Evolutionary conservation across 179 eudicot species (phyloP).

Genomic region (Beta macrorhiza): DNA sequence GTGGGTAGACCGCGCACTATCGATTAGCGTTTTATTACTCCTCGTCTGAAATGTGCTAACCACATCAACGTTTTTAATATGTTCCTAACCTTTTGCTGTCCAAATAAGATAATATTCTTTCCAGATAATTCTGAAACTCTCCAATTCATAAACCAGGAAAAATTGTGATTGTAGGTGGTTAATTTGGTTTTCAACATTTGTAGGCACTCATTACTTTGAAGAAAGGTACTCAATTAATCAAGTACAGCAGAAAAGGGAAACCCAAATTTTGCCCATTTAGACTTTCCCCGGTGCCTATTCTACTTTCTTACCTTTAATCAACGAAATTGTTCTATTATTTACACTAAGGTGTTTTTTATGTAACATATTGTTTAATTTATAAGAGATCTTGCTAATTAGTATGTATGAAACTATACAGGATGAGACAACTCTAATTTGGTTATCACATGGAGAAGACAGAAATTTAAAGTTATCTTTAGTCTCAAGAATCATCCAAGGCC

Average conservation of each 20-base stretch:
- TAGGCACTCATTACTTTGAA: constrained; percentile 76
- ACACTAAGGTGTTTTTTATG: no score
- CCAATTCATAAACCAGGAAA: no score
- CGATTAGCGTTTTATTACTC: no score
- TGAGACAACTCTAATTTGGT: constrained; percentile 74
- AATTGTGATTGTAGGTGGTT: neutral
- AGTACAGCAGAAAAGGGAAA: constrained; percentile 87
- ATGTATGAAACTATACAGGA: constrained; percentile 48
- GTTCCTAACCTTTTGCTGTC: no score
- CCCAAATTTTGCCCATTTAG: constrained; percentile 83
- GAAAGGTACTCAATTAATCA: constrained; percentile 77
- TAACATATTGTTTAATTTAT: neutral
- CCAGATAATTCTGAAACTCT: no score
- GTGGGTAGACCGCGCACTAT: no score
- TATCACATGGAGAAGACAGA: constrained; percentile 80
- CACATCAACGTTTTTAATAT: no score
- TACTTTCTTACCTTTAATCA: constrained; percentile 1
- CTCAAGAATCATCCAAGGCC: constrained; percentile 69
- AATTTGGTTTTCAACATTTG: constrained; percentile 1
- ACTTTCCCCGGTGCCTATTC: constrained; percentile 63
- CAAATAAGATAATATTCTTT: no score
- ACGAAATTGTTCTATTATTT: no score
- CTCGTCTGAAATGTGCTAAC: no score
- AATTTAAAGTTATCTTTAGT: constrained; percentile 63
- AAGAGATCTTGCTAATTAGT: neutral